Evolutionary conservation across 176 grass and related monocot species (phyloP).

Genomic region (Aegilops speltoides): DNA sequence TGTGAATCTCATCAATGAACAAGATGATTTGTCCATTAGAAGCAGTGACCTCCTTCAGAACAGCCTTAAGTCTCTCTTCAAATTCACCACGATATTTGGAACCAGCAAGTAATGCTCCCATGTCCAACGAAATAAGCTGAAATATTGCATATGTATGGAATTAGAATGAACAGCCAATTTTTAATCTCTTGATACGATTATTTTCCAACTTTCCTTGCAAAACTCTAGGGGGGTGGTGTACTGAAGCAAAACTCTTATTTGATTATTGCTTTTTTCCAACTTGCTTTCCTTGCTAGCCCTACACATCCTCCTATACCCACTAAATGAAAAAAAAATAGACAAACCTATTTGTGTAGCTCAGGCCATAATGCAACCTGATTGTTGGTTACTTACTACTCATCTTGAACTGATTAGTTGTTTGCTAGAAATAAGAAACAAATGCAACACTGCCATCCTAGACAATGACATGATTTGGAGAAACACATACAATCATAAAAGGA

Average conservation of each 20-base stretch:
- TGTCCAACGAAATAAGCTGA: conserved; percentile 95
- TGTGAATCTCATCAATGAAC: conserved; percentile 99
- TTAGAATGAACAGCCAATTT: conserved; percentile 6
- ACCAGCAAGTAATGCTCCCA: conserved; percentile 92
- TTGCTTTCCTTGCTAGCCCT: neutral
- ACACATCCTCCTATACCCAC: neutral
- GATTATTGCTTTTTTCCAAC: neutral
- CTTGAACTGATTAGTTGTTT: conserved; percentile 3
- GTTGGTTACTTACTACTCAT: neutral
- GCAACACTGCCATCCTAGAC: neutral
- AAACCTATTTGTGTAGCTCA: neutral
- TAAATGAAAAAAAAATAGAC: neutral
- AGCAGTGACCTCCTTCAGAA: conserved; percentile 90
- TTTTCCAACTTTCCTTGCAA: neutral
- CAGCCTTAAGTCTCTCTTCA: conserved; percentile 93
- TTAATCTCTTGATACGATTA: conserved; percentile 5
- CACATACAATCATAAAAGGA: neutral
- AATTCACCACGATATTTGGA: conserved; percentile 86
- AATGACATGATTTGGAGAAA: neutral
- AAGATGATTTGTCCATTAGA: conserved; percentile 95
- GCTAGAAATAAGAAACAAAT: neutral
- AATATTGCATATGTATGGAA: conserved; percentile 14
- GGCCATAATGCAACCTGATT: neutral
- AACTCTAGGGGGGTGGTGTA: too few species aligned
- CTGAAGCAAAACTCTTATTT: neutral